phyloP scores from a whole-genome alignment of 2,329 filamentous ascomycete genomes.

The Botryotinia convoluta region DNA sequence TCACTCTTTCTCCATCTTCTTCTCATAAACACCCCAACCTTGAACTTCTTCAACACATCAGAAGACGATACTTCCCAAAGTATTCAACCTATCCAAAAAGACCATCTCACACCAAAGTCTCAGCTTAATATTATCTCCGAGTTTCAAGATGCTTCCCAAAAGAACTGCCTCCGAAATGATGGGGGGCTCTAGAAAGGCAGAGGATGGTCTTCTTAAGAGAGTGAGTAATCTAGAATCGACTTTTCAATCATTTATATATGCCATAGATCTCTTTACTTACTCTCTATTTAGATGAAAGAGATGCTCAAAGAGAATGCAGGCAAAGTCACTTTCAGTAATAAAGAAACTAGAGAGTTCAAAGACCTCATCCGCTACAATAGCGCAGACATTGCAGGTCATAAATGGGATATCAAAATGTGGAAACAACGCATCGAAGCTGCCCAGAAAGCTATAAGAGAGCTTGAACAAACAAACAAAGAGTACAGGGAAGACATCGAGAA shows the following conservation, averaged over 20 bases:
- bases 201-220: background rate
- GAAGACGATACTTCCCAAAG: background rate
- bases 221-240: background rate
- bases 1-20: background rate
- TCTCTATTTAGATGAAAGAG: background rate
- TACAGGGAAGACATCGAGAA: background rate
- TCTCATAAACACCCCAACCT: too few species aligned
- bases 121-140: too few species aligned
- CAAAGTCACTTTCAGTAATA: background rate
- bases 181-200: too few species aligned
- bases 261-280: background rate
- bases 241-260: background rate
- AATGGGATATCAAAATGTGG: background rate
- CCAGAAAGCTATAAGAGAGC: accelerated
- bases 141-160: background rate
- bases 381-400: background rate
- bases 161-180: background rate
- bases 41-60: background rate
- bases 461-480: background rate
- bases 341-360: background rate
- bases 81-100: accelerated
- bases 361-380: background rate
- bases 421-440: accelerated
- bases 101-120: accelerated
- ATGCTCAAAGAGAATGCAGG: background rate